Conservation (phyloP, 2,329 filamentous ascomycete species). For the Macroventuria anomochaeta region DNA sequence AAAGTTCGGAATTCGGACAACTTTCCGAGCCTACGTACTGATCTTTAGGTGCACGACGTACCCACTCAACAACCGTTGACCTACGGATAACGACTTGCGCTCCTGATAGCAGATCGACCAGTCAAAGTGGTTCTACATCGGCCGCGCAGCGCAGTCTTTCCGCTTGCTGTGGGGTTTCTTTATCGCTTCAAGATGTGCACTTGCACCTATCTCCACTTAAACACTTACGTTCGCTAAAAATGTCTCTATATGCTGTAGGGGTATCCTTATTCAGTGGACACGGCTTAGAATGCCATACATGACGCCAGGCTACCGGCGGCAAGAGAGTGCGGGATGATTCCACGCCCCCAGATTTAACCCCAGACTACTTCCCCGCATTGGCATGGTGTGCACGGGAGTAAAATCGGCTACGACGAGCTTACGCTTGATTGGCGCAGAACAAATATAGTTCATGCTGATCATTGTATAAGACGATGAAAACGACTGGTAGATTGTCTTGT, state of each 20-base stretch:
- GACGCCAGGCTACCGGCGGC: background rate
- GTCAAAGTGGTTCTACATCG: background rate
- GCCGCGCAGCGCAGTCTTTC: slow-evolving; percentile 4
- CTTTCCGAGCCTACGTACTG: background rate
- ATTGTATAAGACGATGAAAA: background rate
- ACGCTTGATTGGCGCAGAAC: slow-evolving; percentile 1
- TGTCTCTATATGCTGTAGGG: background rate
- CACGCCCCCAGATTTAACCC: background rate
- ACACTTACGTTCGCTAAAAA: background rate
- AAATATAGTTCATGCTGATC: background rate
- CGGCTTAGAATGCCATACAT: background rate
- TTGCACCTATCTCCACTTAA: background rate
- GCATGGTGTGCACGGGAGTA: slow-evolving; percentile 10
- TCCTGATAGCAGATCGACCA: background rate
- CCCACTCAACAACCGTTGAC: background rate
- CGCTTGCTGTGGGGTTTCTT: background rate
- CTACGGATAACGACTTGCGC: background rate
- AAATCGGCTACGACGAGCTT: background rate
- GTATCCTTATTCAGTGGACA: background rate
- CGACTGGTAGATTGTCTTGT: background rate
- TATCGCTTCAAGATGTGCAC: background rate
- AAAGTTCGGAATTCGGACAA: background rate
- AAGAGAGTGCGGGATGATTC: slow-evolving; percentile 7
- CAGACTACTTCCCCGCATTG: slow-evolving; percentile 11
- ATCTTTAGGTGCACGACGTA: background rate